Percentiles rank a stretch among this genome's conserved stretches.
These are phyloP conservation scores for Plasmodium coatneyi DNA, from an alignment of 169 alveolate genomes.

Conservation along the genomic window DNA sequence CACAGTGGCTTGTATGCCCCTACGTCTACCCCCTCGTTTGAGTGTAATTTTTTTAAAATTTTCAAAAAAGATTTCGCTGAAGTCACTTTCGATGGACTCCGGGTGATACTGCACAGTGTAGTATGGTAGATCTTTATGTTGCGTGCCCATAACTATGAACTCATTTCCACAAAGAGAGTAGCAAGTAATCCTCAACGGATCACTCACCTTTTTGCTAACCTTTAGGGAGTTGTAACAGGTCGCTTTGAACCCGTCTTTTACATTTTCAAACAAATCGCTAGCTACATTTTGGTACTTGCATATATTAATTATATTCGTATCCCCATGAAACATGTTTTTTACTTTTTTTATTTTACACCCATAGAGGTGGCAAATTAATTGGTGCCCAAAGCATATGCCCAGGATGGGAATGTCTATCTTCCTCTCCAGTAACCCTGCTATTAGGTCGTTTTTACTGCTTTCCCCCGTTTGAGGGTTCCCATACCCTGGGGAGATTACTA, in stretches of 20 bases:
- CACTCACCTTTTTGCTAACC: not conserved
- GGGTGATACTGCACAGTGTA: constrained; percentile 83
- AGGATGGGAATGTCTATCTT: constrained; percentile 19
- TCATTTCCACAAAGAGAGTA: constrained; percentile 34
- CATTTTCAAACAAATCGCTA: constrained; percentile 34
- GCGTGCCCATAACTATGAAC: constrained; percentile 77
- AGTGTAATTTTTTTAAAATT: constrained; percentile 46
- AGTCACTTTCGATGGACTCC: constrained; percentile 78
- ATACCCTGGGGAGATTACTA: constrained; percentile 54
- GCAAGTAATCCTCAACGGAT: constrained; percentile 19
- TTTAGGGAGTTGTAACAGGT: constrained; percentile 50
- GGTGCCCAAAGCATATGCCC: constrained; percentile 64
- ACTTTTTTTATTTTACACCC: constrained; percentile 49
- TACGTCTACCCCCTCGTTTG: not conserved
- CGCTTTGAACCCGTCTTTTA: constrained; percentile 20
- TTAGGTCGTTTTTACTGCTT: not conserved
- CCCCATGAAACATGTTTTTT: constrained; percentile 55
- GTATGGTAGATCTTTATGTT: constrained; percentile 75
- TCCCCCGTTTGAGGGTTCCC: constrained; percentile 22
- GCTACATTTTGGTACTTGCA: not conserved
- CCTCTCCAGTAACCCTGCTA: constrained; percentile 8
- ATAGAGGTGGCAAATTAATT: constrained; percentile 43
- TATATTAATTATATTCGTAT: constrained; percentile 43
- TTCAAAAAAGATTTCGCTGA: constrained; percentile 44
- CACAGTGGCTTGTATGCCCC: not conserved